Percentiles rank a stretch among this genome's conserved stretches.
Conservation (phyloP, 2,329 filamentous ascomycete genomes). For the Colletotrichum siamense region DNA sequence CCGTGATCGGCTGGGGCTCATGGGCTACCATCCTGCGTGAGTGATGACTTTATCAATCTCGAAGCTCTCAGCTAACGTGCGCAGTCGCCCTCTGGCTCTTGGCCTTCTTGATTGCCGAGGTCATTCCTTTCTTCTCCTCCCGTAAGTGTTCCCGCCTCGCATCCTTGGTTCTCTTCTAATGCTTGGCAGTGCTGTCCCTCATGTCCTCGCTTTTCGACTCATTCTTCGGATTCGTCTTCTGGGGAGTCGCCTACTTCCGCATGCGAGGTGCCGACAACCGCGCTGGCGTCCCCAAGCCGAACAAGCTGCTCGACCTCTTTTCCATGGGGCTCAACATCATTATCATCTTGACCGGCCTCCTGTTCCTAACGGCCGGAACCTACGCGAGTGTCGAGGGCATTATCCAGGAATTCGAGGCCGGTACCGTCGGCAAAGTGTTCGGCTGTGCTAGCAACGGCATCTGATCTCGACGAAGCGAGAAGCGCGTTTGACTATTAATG, state of each 20-base stretch:
- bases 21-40: conserved; percentile 77
- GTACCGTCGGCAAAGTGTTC: conserved; percentile 74
- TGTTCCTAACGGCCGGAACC: conserved; percentile 83
- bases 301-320: conserved; percentile 52
- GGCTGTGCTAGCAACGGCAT: conserved; percentile 71
- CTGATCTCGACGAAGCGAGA: background rate
- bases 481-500: background rate
- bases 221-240: conserved; percentile 96
- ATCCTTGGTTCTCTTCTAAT: conserved; percentile 34
- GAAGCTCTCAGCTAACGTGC: background rate
- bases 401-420: conserved; percentile 71
- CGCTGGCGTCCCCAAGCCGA: conserved; percentile 57
- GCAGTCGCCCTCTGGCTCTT: conserved; percentile 74
- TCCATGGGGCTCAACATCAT: conserved; percentile 72
- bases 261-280: conserved; percentile 73
- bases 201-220: conserved; percentile 93
- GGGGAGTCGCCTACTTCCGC: conserved; percentile 80
- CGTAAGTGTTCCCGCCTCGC: conserved; percentile 42
- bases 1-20: conserved; percentile 77
- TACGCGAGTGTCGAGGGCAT: conserved; percentile 80
- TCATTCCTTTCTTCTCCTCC: conserved; percentile 92
- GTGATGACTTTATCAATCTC: conserved; percentile 26
- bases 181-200: conserved; percentile 61
- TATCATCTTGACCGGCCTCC: conserved; percentile 77
- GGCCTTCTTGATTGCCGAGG: conserved; percentile 91